These are phyloP conservation scores for Ammopiptanthus mongolicus DNA, from an alignment of 306 rosid species.

Conservation along the genomic window DNA sequence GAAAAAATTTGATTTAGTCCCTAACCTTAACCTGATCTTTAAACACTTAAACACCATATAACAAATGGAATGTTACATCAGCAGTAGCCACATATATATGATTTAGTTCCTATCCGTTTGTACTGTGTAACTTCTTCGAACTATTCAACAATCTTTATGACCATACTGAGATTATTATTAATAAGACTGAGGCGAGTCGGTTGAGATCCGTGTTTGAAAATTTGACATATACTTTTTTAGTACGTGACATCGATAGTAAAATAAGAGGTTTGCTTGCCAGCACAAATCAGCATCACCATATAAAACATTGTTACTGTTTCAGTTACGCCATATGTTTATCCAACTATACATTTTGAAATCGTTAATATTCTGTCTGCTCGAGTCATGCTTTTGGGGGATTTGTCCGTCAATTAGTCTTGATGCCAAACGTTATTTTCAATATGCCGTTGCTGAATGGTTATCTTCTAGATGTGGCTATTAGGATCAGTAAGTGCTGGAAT, in stretches of 20 bases:
- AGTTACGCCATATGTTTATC: neutral
- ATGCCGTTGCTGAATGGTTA: neutral
- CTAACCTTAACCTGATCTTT: too few relatives aligned
- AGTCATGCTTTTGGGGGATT: neutral
- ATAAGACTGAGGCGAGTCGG: neutral
- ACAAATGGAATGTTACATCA: too few relatives aligned
- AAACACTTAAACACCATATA: too few relatives aligned
- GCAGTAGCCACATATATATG: too few relatives aligned
- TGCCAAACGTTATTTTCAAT: constrained; percentile 1
- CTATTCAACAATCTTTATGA: neutral
- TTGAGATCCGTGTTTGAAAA: neutral
- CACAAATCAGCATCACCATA: constrained; percentile 13
- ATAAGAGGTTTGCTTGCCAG: neutral
- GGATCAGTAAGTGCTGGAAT: neutral
- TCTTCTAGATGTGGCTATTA: neutral
- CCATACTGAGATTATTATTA: neutral
- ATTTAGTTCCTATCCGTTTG: too few relatives aligned
- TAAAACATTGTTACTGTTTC: neutral
- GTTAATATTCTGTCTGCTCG: neutral
- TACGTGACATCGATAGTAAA: neutral
- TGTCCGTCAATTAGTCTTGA: neutral
- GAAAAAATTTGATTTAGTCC: too few relatives aligned
- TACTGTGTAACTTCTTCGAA: neutral
- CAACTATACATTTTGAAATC: neutral
- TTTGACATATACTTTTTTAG: neutral